Base-by-base conservation (phyloP, 495 filamentous ascomycete species). In the Xylaria palmicola region DNA sequence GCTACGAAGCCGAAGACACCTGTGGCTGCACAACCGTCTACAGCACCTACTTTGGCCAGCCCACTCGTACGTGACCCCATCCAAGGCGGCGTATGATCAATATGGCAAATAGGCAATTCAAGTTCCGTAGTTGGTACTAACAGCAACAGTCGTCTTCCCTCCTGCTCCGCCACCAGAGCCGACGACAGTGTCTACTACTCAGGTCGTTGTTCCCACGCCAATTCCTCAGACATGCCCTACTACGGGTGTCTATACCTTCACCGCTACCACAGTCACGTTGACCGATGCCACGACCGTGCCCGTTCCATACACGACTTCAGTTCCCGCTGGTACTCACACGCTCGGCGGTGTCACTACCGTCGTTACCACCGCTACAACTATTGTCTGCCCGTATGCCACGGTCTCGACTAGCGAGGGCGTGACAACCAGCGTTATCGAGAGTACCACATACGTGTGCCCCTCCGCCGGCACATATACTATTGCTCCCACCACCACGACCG, bases 401-500 rank as follows among this genome's bases (percentile, higher is more conserved):
- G 84, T 86, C 68, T 73, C 77, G 41, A 87, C 83, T 70, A 76
- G 78, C 71, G 81, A 79, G 66, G 81, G 81, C 66, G 86, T 86
- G 39, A 84, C 82, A 44, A 90, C 85, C 79, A 90, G 82, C 78
- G 76, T 90, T 68, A 83, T 89, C 69, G 81, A 82, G 75, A 86
- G 82, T 66, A 89, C 87, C 67, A 89, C 87, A 68, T 92, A 88
- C 73, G 83, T 87, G 67, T 92, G 89, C 87, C 88, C 90, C 65
- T 78, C 78, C 41, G 79, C 90, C 71, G 90, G 90, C 74, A 92
- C 88, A 57, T 93, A 93, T 81, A 91, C 87, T 71, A 87, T 93
- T 67, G 87, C 83, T 65, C 88, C 88, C 24, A 81, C 80, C 70
- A 89, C 87, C 68, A 88, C 85, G 59, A 80, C 84, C 48, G 75